Conservation (phyloP, 2,329 filamentous ascomycete genomes). For the Alternaria angustiovoidea region DNA sequence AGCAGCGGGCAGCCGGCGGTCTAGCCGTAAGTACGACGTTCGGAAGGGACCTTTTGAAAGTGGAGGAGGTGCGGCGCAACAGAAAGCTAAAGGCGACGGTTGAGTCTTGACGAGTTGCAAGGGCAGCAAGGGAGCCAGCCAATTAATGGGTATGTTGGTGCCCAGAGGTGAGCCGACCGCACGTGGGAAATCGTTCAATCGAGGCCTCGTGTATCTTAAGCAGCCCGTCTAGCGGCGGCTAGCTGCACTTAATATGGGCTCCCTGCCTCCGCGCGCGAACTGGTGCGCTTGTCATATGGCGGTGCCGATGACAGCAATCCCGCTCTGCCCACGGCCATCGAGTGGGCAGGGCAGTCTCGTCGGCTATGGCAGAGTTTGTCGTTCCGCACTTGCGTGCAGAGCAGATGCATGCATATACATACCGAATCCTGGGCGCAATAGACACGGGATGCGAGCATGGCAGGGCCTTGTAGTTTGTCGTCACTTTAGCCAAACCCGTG, state of each 20-base stretch:
- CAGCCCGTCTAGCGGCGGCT: slow-evolving; percentile 47
- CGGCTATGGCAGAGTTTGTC: slow-evolving; percentile 6
- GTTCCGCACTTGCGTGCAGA: slow-evolving; percentile 13
- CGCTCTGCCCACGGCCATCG: slow-evolving; percentile 2
- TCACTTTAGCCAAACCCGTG: slow-evolving; percentile 31
- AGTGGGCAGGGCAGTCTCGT: no score
- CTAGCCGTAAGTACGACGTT: slow-evolving; percentile 42
- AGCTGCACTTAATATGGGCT: slow-evolving; percentile 45
- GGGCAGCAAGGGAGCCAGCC: slow-evolving; percentile 34
- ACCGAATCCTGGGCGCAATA: slow-evolving; percentile 1
- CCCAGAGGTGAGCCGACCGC: slow-evolving; percentile 38
- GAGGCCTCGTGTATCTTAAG: slow-evolving; percentile 50
- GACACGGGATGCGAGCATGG: slow-evolving; percentile 18
- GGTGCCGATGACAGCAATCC: slow-evolving; percentile 12
- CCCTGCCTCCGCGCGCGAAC: slow-evolving; percentile 34
- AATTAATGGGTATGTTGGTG: slow-evolving; percentile 39
- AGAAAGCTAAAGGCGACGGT: slow-evolving; percentile 30
- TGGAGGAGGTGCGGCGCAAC: slow-evolving; percentile 30
- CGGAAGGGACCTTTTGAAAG: slow-evolving; percentile 30
- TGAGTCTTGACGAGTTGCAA: slow-evolving; percentile 10
- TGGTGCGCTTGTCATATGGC: slow-evolving; percentile 27
- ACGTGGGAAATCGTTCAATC: slow-evolving; percentile 52
- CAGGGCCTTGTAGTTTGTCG: slow-evolving; percentile 13
- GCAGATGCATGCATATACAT: slow-evolving; percentile 10
- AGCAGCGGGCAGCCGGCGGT: slow-evolving; percentile 35